phyloP scores from a whole-genome alignment of 129 eudicot species.

The Pittosporum tobira region DNA sequence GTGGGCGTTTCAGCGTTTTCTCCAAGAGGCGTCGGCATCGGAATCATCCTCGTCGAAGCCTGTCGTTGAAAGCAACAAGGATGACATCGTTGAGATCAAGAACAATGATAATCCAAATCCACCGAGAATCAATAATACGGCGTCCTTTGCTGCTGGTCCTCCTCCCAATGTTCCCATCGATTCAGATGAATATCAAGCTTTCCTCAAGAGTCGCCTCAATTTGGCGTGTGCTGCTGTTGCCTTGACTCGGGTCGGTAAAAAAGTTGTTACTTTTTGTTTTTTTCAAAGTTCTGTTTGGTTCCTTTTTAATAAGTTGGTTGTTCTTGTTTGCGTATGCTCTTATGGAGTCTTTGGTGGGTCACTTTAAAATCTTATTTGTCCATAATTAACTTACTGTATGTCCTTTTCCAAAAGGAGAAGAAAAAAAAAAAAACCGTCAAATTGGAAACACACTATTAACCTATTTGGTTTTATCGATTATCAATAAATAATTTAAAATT shows the following conservation, averaged over 20 bases:
- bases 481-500: too few relatives aligned
- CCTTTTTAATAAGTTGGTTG: background rate
- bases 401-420: too few relatives aligned
- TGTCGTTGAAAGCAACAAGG: background rate
- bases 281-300: background rate
- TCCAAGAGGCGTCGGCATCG: conserved; percentile 52
- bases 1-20: conserved; percentile 83
- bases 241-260: conserved; percentile 61
- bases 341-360: too few relatives aligned
- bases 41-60: conserved; percentile 20
- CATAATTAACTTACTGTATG: too few relatives aligned
- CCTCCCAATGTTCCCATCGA: conserved; percentile 53
- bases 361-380: too few relatives aligned
- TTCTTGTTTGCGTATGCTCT: too few relatives aligned
- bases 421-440: too few relatives aligned
- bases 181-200: conserved; percentile 85
- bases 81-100: conserved; percentile 48
- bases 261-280: background rate
- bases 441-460: too few relatives aligned
- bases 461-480: too few relatives aligned
- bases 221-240: conserved; percentile 99
- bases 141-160: conserved; percentile 14
- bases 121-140: background rate
- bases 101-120: conserved; percentile 15
- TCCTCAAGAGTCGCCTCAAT: conserved; percentile 58